A percentile compares a stretch with the other conserved stretches of the same genome.
These are phyloP conservation scores for Penicillium canariense DNA, from an alignment of 495 filamentous ascomycete genomes.

Conservation along the genomic window DNA sequence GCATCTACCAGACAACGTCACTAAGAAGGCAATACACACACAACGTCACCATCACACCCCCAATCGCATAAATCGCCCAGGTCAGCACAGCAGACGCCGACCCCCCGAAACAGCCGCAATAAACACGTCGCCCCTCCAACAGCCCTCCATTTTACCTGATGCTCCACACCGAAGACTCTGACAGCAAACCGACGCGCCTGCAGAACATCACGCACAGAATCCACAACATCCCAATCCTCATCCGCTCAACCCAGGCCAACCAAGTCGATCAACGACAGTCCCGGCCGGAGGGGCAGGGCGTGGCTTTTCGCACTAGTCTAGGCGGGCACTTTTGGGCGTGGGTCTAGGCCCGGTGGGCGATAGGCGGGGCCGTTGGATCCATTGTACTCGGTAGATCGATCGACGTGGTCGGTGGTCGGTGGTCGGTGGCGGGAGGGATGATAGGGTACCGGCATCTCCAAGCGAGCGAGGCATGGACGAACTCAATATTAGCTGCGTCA, in stretches of 20 bases:
- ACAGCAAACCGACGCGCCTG: not conserved
- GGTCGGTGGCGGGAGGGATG: not conserved
- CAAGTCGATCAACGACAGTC: not conserved
- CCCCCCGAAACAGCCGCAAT: not conserved
- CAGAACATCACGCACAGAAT: not conserved
- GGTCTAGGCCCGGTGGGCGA: too few species aligned
- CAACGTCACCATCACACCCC: not conserved
- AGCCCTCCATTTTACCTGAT: not conserved
- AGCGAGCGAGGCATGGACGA: not conserved
- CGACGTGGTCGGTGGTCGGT: not conserved
- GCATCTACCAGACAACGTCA: not conserved
- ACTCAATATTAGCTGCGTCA: not conserved
- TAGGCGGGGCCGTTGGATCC: not conserved
- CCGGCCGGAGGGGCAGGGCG: not conserved
- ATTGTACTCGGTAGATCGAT: not conserved
- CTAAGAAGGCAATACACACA: not conserved
- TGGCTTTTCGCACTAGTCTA: too few species aligned
- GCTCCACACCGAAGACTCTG: not conserved
- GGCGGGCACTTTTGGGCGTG: too few species aligned
- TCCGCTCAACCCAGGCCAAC: too few species aligned
- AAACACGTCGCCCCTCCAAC: not conserved
- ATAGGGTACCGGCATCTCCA: not conserved
- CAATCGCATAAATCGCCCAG: not conserved
- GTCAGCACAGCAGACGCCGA: not conserved
- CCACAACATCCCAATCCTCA: not conserved